Base-by-base conservation (phyloP, 2,329 filamentous ascomycete species). In the Alternaria metachromatica region DNA sequence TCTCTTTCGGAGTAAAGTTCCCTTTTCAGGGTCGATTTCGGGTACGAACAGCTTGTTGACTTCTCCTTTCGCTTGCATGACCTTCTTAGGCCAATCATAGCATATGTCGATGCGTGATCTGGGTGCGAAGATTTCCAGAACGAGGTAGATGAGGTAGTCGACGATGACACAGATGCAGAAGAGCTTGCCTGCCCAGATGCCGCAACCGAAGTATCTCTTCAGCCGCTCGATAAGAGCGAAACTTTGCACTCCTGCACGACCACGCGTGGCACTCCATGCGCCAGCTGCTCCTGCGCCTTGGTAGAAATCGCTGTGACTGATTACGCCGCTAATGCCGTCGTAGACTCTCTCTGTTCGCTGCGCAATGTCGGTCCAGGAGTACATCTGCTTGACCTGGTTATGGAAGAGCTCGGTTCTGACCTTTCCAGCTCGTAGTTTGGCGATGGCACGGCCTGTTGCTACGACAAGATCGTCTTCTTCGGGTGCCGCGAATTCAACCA, bases 351-450 rank as follows among this genome's bases (percentile, higher is more conserved):
- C 96, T 0, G 96, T 98, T 59, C 96, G 91, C 72, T 92, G 88
- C 13, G 96, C 96, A 26, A 99, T 95, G 78, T 99, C 95, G 26
- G 92, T 92, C 96, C 96, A 99, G 2, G 93, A 97, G 82, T 99
- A 99, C 96, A 98, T 98, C 83, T 92, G 92, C 80, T 95, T 94
- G 66, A 99, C 96, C 80, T 98, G 92, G 70, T 97, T 95, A 78
- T 99, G 96, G 76, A 99, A 99, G 45, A 91, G 88, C 78, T 98
- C 95, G 1, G 96, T 97, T 66, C 93, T 90, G 26, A 99, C 91
- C 72, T 91, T 93, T 71, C 94, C 95, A 6, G 91, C 91, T 48
- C 95, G 90, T 60, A 99, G 86, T 28, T 92, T 91, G 0, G 90
- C 91, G 65, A 99, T 98, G 18, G 96, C 96, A 69, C 90, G 91